A percentile compares a stretch with the other conserved stretches of the same genome.
Evolutionary conservation across 2,329 filamentous ascomycete species (phyloP).

Genomic region (Aureobasidium melanogenum): DNA sequence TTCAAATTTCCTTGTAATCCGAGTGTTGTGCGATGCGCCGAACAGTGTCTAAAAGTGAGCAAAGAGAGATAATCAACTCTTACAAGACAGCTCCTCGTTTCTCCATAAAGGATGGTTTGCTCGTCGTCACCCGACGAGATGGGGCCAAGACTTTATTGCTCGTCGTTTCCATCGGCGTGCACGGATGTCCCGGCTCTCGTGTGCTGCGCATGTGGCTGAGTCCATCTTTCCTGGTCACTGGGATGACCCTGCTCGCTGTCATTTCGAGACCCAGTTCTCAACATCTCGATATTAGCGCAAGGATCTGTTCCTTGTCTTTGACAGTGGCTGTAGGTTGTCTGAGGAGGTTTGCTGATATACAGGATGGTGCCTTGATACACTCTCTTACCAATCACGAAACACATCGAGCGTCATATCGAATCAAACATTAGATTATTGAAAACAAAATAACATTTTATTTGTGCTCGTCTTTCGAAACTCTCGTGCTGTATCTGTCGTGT

Average conservation of each 20-base stretch:
- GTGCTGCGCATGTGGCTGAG: not conserved
- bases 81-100: not conserved
- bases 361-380: not conserved
- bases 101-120: not conserved
- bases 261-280: not conserved
- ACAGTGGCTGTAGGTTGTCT: not conserved
- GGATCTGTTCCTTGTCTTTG: not conserved
- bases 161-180: not conserved
- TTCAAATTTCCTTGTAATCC: not conserved
- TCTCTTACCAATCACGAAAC: not conserved
- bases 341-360: too few species aligned
- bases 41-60: not conserved
- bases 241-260: not conserved
- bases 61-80: not conserved
- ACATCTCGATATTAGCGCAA: not conserved
- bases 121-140: not conserved
- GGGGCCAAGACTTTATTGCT: conserved; percentile 5
- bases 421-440: too few species aligned
- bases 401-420: too few species aligned
- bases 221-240: not conserved
- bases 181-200: not conserved
- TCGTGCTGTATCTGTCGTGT: not conserved
- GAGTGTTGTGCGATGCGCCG: not conserved
- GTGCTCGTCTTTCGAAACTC: not conserved
- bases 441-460: not conserved